phyloP scores from a whole-genome alignment of 306 rosid species.

The Nissolia schottii region DNA sequence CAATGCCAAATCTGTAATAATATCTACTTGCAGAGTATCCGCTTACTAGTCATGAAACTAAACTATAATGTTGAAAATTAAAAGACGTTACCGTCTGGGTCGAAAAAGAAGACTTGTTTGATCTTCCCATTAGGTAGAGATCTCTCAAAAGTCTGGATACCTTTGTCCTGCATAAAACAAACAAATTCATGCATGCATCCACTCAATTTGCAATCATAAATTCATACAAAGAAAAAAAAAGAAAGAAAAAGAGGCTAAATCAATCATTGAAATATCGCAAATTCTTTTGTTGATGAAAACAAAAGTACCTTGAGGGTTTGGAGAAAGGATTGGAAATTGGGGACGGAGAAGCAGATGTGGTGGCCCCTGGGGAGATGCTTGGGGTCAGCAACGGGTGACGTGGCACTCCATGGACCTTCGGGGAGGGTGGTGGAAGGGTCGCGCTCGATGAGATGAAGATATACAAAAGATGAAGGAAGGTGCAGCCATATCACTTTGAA shows the following conservation, averaged over 20 bases:
- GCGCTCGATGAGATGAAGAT: slow-evolving; percentile 67
- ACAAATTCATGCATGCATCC: background rate
- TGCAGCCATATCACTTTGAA: slow-evolving; percentile 70
- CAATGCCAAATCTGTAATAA: background rate
- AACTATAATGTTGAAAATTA: background rate
- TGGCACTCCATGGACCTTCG: slow-evolving; percentile 74
- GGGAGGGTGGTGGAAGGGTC: slow-evolving; percentile 62
- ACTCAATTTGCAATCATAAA: background rate
- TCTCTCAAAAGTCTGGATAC: slow-evolving; percentile 53
- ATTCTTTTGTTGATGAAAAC: background rate
- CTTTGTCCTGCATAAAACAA: slow-evolving; percentile 64
- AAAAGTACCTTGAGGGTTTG: slow-evolving; percentile 49
- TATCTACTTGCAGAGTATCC: background rate
- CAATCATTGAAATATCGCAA: too few relatives aligned
- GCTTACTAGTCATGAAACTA: background rate
- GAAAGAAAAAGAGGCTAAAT: too few relatives aligned
- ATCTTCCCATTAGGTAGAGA: slow-evolving; percentile 56
- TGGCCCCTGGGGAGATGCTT: slow-evolving; percentile 78
- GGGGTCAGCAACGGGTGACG: slow-evolving; percentile 61
- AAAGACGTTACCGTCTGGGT: slow-evolving; percentile 70
- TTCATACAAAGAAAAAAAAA: background rate
- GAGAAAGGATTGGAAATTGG: slow-evolving; percentile 55
- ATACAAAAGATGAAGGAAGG: slow-evolving; percentile 41
- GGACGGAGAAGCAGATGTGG: slow-evolving; percentile 78
- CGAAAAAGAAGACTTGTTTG: slow-evolving; percentile 83